These are phyloP conservation scores for Eucalyptus grandis DNA, from an alignment of 345 rosid species.

Conservation along the genomic window DNA sequence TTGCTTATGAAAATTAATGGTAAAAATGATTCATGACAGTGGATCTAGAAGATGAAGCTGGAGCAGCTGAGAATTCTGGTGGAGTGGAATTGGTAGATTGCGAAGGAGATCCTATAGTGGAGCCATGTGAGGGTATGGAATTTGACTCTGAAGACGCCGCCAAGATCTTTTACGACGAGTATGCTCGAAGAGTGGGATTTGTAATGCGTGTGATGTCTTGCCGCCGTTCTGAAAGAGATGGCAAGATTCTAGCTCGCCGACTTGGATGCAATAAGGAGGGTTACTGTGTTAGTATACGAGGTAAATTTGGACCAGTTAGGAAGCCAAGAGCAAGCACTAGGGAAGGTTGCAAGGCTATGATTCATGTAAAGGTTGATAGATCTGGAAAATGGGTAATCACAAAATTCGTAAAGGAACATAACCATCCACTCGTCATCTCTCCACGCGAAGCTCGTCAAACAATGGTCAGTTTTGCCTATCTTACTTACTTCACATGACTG, in stretches of 20 bases:
- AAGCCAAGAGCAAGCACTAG: slow-evolving; percentile 71
- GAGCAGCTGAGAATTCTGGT: slow-evolving; percentile 19
- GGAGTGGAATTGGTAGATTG: slow-evolving; percentile 8
- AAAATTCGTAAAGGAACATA: slow-evolving; percentile 75
- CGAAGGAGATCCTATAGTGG: slow-evolving; percentile 22
- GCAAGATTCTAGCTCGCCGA: slow-evolving; percentile 78
- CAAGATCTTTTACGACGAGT: slow-evolving; percentile 72
- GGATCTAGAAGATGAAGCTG: slow-evolving; percentile 24
- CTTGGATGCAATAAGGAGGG: slow-evolving; percentile 96
- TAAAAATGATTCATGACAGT: not conserved
- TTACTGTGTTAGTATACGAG: slow-evolving; percentile 41
- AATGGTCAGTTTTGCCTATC: slow-evolving; percentile 28
- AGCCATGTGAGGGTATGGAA: slow-evolving; percentile 76
- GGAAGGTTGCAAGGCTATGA: slow-evolving; percentile 92
- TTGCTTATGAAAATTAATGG: not conserved
- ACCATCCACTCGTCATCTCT: slow-evolving; percentile 67
- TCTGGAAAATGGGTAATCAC: slow-evolving; percentile 85
- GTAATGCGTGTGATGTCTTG: slow-evolving; percentile 97
- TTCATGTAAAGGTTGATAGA: slow-evolving; percentile 65
- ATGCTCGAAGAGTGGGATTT: slow-evolving; percentile 70
- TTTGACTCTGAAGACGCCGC: slow-evolving; percentile 89
- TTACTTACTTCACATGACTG: not conserved
- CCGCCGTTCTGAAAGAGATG: slow-evolving; percentile 87
- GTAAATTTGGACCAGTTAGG: slow-evolving; percentile 57
- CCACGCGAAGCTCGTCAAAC: slow-evolving; percentile 83